Evolutionary conservation across 2,329 filamentous ascomycete species (phyloP).

Genomic region (Zasmidium cellare): DNA sequence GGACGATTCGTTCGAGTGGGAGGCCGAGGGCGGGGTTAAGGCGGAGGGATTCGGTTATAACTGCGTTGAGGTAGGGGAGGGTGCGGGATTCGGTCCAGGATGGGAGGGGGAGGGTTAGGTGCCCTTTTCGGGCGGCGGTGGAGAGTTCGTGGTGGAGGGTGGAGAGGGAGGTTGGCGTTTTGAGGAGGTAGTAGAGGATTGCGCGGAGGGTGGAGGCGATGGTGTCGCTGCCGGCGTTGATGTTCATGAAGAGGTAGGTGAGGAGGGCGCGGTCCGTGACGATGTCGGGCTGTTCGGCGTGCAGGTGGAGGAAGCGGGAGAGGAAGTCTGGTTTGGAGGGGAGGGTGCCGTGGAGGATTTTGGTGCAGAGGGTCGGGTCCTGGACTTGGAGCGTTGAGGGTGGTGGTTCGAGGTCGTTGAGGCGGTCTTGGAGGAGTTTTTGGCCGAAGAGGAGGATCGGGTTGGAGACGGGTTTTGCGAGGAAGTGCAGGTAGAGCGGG

Average conservation of each 20-base stretch:
- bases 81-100: conserved; percentile 18
- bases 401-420: conserved; percentile 3
- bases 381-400: neutral
- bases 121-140: conserved; percentile 12
- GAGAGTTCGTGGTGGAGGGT: conserved; percentile 20
- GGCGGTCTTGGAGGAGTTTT: conserved; percentile 22
- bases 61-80: conserved; percentile 27
- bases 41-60: conserved; percentile 28
- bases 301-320: neutral
- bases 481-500: conserved; percentile 21
- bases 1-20: conserved; percentile 26
- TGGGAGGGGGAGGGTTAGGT: conserved; percentile 19
- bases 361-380: conserved; percentile 15
- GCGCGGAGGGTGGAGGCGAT: conserved; percentile 8
- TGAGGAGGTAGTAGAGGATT: conserved; percentile 18
- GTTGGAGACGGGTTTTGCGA: conserved; percentile 22
- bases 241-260: conserved; percentile 19
- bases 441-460: conserved; percentile 29
- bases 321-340: neutral
- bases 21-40: conserved; percentile 26
- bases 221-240: conserved; percentile 28
- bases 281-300: neutral
- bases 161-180: conserved; percentile 7
- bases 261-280: conserved; percentile 26
- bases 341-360: conserved; percentile 15